Conservation (phyloP, 2,329 filamentous ascomycete species). For the Aspergillus sp. region DNA sequence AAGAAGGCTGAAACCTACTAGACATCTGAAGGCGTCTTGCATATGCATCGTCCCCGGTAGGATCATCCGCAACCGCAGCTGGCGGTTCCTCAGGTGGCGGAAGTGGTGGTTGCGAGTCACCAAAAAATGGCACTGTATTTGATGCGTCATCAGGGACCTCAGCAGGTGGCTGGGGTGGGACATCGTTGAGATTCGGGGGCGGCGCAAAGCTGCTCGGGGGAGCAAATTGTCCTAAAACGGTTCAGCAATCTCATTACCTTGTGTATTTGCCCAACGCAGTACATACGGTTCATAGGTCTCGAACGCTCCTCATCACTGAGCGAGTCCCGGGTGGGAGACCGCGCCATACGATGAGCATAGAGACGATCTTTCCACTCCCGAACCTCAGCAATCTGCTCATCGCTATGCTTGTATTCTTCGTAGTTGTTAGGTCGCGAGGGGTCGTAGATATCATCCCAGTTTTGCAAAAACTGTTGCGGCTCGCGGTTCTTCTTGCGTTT, state of each 20-base stretch:
- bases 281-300: constrained; percentile 41
- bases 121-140: not conserved
- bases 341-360: constrained; percentile 59
- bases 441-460: constrained; percentile 92
- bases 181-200: constrained; percentile 37
- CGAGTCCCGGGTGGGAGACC: constrained; percentile 36
- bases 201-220: constrained; percentile 47
- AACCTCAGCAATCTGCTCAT: constrained; percentile 72
- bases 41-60: constrained; percentile 20
- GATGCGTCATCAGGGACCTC: constrained; percentile 50
- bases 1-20: constrained; percentile 12
- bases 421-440: constrained; percentile 73
- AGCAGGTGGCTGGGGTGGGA: constrained; percentile 34
- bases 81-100: constrained; percentile 21
- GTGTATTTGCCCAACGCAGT: constrained; percentile 1
- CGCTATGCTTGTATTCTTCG: constrained; percentile 73
- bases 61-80: constrained; percentile 23
- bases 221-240: constrained; percentile 39
- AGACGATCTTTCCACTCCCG: constrained; percentile 78
- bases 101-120: constrained; percentile 20
- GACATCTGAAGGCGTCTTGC: constrained; percentile 18
- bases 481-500: constrained; percentile 68
- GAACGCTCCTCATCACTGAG: constrained; percentile 44
- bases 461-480: constrained; percentile 48
- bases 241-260: constrained; percentile 2